A percentile compares a stretch with the other conserved stretches of the same genome.
phyloP scores from a whole-genome alignment of 2,329 filamentous ascomycete species.

The Cordyceps javanica region DNA sequence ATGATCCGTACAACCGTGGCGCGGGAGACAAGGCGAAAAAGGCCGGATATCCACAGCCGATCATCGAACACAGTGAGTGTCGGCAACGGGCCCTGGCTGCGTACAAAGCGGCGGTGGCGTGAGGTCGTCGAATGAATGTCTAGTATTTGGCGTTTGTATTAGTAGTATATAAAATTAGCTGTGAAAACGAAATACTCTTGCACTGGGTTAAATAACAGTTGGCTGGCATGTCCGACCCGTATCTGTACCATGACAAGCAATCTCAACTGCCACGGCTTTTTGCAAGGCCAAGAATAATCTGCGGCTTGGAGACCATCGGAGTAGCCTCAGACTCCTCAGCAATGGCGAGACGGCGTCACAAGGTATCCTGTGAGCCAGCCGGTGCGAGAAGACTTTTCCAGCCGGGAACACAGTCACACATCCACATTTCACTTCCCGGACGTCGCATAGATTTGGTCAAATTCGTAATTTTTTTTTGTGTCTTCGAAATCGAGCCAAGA shows the following conservation, averaged over 20 bases:
- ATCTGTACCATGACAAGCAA: constrained; percentile 56
- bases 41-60: constrained; percentile 65
- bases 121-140: neutral
- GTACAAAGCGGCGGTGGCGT: constrained; percentile 52
- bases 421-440: constrained; percentile 18
- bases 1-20: constrained; percentile 71
- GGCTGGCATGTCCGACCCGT: constrained; percentile 50
- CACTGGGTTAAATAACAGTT: neutral
- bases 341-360: constrained; percentile 30
- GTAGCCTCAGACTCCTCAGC: constrained; percentile 50
- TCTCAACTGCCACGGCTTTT: constrained; percentile 55
- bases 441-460: constrained; percentile 16
- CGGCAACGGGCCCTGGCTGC: constrained; percentile 61
- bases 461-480: constrained; percentile 26
- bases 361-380: constrained; percentile 22
- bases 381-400: constrained; percentile 50
- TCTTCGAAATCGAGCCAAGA: constrained; percentile 39
- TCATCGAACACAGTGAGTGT: constrained; percentile 67
- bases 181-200: neutral
- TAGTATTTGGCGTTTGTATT: neutral
- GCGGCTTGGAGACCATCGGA: constrained; percentile 52
- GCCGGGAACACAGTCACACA: constrained; percentile 36
- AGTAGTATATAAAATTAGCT: neutral
- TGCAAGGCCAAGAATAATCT: constrained; percentile 51
- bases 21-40: constrained; percentile 52